phyloP scores from a whole-genome alignment of 2,329 filamentous ascomycete genomes.

The Sporothrix euskadiensis region DNA sequence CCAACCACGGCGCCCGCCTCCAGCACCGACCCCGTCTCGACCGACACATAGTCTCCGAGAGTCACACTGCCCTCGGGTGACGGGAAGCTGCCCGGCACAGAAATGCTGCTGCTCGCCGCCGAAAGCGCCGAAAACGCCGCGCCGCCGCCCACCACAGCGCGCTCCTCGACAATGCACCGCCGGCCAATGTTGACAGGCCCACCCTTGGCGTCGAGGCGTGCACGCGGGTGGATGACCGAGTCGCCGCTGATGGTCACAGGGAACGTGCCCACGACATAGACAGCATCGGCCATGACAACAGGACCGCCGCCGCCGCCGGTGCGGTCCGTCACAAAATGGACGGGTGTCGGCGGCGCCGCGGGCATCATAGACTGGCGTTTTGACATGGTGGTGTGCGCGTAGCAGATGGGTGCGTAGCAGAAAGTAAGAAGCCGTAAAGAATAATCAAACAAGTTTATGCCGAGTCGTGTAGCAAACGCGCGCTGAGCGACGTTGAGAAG shows the following conservation, averaged over 20 bases:
- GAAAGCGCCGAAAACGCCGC: constrained; percentile 8
- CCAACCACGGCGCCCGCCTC: constrained; percentile 63
- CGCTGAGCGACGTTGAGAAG: neutral
- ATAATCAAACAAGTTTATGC: no score
- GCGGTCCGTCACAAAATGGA: constrained; percentile 49
- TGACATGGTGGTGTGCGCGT: constrained; percentile 40
- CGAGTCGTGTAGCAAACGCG: no score
- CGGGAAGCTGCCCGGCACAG: constrained; percentile 7
- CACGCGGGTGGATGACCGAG: constrained; percentile 82
- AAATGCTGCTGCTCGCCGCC: constrained; percentile 35
- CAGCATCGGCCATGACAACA: constrained; percentile 63
- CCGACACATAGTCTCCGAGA: constrained; percentile 60
- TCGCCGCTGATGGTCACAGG: constrained; percentile 76
- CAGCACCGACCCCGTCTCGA: constrained; percentile 62
- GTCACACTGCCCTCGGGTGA: constrained; percentile 51
- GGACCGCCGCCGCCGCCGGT: constrained; percentile 38
- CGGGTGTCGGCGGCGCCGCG: constrained; percentile 54
- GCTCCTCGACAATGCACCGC: constrained; percentile 78
- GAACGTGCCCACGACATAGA: constrained; percentile 67
- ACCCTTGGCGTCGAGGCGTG: constrained; percentile 72
- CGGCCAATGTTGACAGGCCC: constrained; percentile 80
- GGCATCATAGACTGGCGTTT: constrained; percentile 61
- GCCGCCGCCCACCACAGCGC: constrained; percentile 55
- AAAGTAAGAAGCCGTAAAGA: neutral
- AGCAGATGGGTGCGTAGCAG: constrained; percentile 12